Base-by-base conservation (phyloP, 176 grass and related monocot genomes). In the Avena sativa region DNA sequence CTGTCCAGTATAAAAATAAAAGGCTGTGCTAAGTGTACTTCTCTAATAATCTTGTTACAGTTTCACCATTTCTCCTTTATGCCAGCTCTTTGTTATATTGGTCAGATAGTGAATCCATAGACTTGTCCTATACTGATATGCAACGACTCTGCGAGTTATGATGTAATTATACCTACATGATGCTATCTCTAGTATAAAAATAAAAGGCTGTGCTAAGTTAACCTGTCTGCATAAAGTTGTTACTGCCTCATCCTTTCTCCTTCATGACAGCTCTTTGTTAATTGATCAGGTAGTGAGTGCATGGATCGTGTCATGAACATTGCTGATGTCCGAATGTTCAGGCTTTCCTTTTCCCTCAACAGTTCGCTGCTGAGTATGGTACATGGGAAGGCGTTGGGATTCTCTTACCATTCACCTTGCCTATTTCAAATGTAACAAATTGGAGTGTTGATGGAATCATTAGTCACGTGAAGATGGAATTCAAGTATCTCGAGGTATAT, bases 291-390 rank as follows among this genome's bases (percentile, higher is more conserved):
- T 38, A 38, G 36, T 38, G 36, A 38, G 36, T 49, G 38, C 72
- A 23, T 59, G 52, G 60, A 61, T 64, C 82, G 19, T 25, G 23
- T 63, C 5, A 32, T 6, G 23, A 59, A 2, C 19, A 21, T 59
- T 59, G 19, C 26, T 56, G 64, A 10, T 75, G 8, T 56, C 19
- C 49, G 52, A 76, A 3, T 19, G 60, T 74, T 23, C 76, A 50
- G 9, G 30, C 20, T 70, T 67, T 51, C 12, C 62, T 61, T 72
- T 72, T 75, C 66, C 43, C 2, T 66, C 9, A 52, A 79, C 34
- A 86, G 78, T 79, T 82, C 36, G 83, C 90, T 46, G 86, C 78
- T 51, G 86, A 81, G 11, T 72, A 71, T 17, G 87, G 90, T 62
- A 69, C 83, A 48, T 53, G 11, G 40, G 70, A 82, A 76, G 76